Conservation (phyloP, 1,139 yeast species). For the Casaregolazyma lundiana region DNA sequence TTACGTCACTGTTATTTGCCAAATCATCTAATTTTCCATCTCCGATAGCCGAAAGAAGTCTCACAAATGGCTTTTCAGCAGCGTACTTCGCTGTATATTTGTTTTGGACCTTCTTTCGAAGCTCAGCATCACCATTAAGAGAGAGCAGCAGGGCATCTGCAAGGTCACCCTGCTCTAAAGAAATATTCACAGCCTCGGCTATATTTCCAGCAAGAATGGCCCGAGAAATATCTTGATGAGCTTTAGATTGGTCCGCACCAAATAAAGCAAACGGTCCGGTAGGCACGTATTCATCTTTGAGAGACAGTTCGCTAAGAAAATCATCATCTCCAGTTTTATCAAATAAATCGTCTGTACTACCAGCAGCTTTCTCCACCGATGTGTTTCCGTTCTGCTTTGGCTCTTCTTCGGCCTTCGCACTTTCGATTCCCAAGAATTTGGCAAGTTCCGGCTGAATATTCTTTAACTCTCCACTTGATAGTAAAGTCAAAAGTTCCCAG, state of each 20-base stretch:
- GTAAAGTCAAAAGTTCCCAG: slow-evolving; percentile 67
- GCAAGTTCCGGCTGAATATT: slow-evolving; percentile 22
- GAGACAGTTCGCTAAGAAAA: slow-evolving; percentile 27
- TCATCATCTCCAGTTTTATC: slow-evolving; percentile 29
- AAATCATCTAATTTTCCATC: slow-evolving; percentile 62
- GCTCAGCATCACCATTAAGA: slow-evolving; percentile 53
- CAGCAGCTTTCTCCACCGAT: slow-evolving; percentile 6
- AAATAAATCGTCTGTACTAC: slow-evolving; percentile 23
- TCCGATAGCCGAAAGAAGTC: slow-evolving; percentile 64
- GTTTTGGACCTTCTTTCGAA: slow-evolving; percentile 63
- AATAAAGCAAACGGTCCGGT: slow-evolving; percentile 42
- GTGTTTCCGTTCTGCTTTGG: slow-evolving; percentile 24
- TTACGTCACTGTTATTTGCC: slow-evolving; percentile 69
- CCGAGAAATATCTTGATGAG: slow-evolving; percentile 48
- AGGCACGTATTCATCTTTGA: slow-evolving; percentile 32
- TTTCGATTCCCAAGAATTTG: slow-evolving; percentile 10
- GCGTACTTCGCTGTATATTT: slow-evolving; percentile 64
- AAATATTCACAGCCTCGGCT: slow-evolving; percentile 61
- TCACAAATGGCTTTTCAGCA: slow-evolving; percentile 54
- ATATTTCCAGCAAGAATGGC: slow-evolving; percentile 61
- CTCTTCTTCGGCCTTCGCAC: slow-evolving; percentile 14
- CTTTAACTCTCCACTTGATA: slow-evolving; percentile 29
- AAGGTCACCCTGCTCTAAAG: slow-evolving; percentile 59
- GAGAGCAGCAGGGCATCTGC: slow-evolving; percentile 83
- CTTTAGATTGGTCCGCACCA: slow-evolving; percentile 37